These are phyloP conservation scores for Glomus cerebriforme DNA, from an alignment of 192 early-diverging fungal genomes.

Conservation along the genomic window DNA sequence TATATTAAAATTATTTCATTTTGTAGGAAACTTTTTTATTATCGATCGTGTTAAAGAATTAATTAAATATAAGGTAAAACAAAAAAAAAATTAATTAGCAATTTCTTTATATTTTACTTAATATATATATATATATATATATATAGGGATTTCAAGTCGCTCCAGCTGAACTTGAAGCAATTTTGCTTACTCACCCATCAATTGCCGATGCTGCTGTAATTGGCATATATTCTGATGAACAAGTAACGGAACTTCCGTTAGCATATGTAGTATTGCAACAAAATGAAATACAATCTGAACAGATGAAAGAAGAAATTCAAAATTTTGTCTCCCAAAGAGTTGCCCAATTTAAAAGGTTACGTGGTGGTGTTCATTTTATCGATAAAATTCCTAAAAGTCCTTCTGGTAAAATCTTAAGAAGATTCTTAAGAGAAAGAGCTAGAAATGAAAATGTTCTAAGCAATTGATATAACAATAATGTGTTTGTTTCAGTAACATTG, in stretches of 20 bases:
- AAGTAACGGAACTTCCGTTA: conserved; percentile 74
- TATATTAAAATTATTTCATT: background rate
- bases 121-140: background rate
- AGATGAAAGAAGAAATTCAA: conserved; percentile 46
- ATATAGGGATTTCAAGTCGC: conserved; percentile 66
- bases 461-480: too few relatives aligned
- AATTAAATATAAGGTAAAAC: conserved; percentile 89
- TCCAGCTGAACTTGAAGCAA: conserved; percentile 85
- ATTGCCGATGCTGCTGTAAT: conserved; percentile 75
- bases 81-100: background rate
- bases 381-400: conserved; percentile 76
- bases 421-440: conserved; percentile 56
- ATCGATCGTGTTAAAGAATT: conserved; percentile 88
- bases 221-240: conserved; percentile 59
- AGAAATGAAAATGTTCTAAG: conserved; percentile 5
- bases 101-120: background rate
- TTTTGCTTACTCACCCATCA: conserved; percentile 68
- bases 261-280: conserved; percentile 70
- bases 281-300: conserved; percentile 45
- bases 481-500: too few relatives aligned
- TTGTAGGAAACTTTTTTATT: conserved; percentile 54
- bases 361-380: conserved; percentile 76
- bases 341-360: conserved; percentile 73
- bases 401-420: conserved; percentile 83
- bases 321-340: conserved; percentile 64